phyloP scores from a whole-genome alignment of 2,329 filamentous ascomycete species.

The Fusarium tricinctum region DNA sequence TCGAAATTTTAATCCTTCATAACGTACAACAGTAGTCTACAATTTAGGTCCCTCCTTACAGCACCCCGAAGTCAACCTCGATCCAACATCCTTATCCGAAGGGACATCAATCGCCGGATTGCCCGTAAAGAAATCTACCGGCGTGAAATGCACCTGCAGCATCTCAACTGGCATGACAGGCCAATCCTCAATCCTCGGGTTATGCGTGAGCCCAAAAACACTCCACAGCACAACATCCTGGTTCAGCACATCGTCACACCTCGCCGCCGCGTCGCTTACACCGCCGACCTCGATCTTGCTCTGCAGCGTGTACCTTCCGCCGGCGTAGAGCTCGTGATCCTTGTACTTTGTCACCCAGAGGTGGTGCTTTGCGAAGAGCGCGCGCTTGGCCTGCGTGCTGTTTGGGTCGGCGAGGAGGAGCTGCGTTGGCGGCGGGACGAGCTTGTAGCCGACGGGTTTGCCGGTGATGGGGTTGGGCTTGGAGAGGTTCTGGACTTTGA shows the following conservation, averaged over 20 bases:
- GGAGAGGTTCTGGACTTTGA: constrained; percentile 64
- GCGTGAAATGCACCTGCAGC: constrained; percentile 19
- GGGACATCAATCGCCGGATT: constrained; percentile 26
- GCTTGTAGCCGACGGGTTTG: constrained; percentile 64
- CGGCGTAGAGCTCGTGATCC: constrained; percentile 62
- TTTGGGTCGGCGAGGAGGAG: constrained; percentile 58
- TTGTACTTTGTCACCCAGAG: constrained; percentile 63
- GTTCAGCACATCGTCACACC: constrained; percentile 22
- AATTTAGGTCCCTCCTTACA: constrained; percentile 20
- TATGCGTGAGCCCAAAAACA: constrained; percentile 22
- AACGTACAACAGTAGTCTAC: not conserved
- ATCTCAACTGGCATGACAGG: constrained; percentile 26
- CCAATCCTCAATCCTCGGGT: constrained; percentile 19
- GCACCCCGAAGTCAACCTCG: constrained; percentile 11
- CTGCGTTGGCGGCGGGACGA: constrained; percentile 58
- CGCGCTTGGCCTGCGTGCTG: constrained; percentile 57
- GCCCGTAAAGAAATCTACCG: constrained; percentile 14
- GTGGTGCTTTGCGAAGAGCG: constrained; percentile 60
- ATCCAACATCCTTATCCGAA: constrained; percentile 21
- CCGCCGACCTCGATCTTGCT: constrained; percentile 34
- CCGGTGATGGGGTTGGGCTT: constrained; percentile 60
- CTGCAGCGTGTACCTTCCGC: constrained; percentile 56
- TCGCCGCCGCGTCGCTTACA: constrained; percentile 18
- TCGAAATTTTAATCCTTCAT: not conserved
- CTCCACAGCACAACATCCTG: constrained; percentile 28